phyloP scores from a whole-genome alignment of 139 green algal genomes.

The Pleodorina starrii region DNA sequence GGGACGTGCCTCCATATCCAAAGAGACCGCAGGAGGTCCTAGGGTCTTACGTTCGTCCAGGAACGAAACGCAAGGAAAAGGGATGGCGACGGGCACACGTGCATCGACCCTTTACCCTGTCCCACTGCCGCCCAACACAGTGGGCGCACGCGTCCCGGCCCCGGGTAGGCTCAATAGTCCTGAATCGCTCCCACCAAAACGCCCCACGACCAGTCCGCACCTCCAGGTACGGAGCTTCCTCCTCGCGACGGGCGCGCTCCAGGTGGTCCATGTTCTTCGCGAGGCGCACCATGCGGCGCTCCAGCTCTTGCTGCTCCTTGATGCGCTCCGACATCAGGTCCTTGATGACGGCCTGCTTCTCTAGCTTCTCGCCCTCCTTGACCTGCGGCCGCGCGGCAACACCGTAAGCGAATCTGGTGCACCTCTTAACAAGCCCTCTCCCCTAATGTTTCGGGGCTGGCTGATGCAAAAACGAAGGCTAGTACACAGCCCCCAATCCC shows the following conservation, averaged over 20 bases:
- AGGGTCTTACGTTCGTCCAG: too few species aligned
- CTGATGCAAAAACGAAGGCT: neutral
- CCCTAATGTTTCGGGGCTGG: neutral
- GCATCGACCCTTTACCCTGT: too few species aligned
- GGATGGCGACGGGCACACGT: too few species aligned
- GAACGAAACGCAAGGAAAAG: too few species aligned
- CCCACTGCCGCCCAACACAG: too few species aligned
- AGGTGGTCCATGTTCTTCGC: conserved; percentile 94
- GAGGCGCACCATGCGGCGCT: conserved; percentile 83
- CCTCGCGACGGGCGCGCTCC: conserved; percentile 94
- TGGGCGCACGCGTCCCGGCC: too few species aligned
- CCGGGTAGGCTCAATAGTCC: too few species aligned
- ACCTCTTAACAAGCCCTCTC: neutral
- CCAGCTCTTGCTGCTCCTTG: conserved; percentile 86
- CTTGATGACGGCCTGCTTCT: conserved; percentile 86
- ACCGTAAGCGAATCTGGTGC: neutral
- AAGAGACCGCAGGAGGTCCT: too few species aligned
- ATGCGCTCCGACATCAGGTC: conserved; percentile 70
- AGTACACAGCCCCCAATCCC: too few species aligned
- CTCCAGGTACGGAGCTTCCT: conserved; percentile 86
- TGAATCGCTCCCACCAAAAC: too few species aligned
- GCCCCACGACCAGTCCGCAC: neutral
- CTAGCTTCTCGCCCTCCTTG: conserved; percentile 84
- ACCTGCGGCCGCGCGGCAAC: conserved; percentile 49
- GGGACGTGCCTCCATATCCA: too few species aligned